phyloP scores from a whole-genome alignment of 495 filamentous ascomycete species.

The Aspergillus heteromorphus region DNA sequence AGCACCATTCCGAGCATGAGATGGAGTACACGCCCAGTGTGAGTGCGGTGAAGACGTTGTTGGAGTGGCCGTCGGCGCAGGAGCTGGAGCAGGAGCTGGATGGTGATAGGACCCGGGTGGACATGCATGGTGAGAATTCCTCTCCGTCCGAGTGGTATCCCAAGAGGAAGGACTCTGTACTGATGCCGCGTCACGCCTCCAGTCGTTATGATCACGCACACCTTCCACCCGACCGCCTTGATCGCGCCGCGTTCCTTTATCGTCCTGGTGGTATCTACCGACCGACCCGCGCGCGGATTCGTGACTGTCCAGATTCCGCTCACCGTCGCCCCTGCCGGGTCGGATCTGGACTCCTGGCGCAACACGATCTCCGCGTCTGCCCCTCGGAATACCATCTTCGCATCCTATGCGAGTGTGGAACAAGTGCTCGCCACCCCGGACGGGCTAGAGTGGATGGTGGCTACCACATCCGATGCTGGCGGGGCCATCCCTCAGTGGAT shows the following conservation, averaged over 20 bases:
- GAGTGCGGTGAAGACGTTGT: slow-evolving; percentile 45
- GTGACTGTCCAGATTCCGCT: slow-evolving; percentile 53
- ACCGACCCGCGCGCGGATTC: slow-evolving; percentile 33
- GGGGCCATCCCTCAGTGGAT: slow-evolving; percentile 63
- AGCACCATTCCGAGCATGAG: slow-evolving; percentile 63
- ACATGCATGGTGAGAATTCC: slow-evolving; percentile 44
- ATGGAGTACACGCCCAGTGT: slow-evolving; percentile 66
- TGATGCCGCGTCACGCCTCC: too few species aligned
- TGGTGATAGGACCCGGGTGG: slow-evolving; percentile 43
- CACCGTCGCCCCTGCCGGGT: slow-evolving; percentile 24
- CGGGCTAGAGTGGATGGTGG: slow-evolving; percentile 61
- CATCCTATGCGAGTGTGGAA: slow-evolving; percentile 59
- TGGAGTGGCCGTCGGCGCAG: slow-evolving; percentile 42
- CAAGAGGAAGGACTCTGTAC: too few species aligned
- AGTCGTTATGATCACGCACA: slow-evolving; percentile 43
- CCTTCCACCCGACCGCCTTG: slow-evolving; percentile 28
- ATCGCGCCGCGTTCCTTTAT: slow-evolving; percentile 37
- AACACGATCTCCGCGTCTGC: slow-evolving; percentile 23
- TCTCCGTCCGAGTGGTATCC: too few species aligned
- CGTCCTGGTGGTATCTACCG: slow-evolving; percentile 31
- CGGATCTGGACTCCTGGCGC: slow-evolving; percentile 25
- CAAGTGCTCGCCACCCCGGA: slow-evolving; percentile 33
- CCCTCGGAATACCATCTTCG: slow-evolving; percentile 45
- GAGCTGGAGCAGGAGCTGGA: slow-evolving; percentile 30
- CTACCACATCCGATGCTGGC: slow-evolving; percentile 62